phyloP scores from a whole-genome alignment of 768 basidiomycete species.

The Pleurotus cornucopiae region DNA sequence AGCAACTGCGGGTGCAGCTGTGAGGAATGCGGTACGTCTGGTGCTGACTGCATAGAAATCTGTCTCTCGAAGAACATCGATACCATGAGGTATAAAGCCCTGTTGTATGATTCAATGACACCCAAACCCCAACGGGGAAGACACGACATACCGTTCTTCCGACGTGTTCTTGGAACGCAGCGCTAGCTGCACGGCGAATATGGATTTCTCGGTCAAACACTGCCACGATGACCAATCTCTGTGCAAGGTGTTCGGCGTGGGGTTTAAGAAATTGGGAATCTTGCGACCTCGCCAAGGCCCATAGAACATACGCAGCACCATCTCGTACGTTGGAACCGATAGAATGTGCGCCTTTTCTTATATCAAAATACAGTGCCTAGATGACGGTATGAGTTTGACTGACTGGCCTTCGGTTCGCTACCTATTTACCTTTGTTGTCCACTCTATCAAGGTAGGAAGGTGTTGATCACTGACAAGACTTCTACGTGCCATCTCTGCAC shows the following conservation, averaged over 20 bases:
- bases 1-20: constrained; percentile 83
- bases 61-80: constrained; percentile 85
- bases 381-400: neutral
- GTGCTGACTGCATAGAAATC: constrained; percentile 95
- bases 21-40: constrained; percentile 77
- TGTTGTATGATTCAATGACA: constrained; percentile 25
- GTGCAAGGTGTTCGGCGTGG: constrained; percentile 63
- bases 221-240: constrained; percentile 70
- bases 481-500: constrained; percentile 88
- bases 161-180: constrained; percentile 96
- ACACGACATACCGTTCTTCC: constrained; percentile 73
- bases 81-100: constrained; percentile 91
- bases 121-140: neutral
- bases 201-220: constrained; percentile 92
- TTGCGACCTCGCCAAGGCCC: constrained; percentile 87
- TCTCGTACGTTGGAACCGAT: constrained; percentile 94
- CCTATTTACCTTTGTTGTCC: constrained; percentile 69
- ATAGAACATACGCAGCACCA: constrained; percentile 89
- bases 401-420: neutral
- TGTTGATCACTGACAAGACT: constrained; percentile 59
- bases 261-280: constrained; percentile 53
- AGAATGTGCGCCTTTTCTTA: constrained; percentile 88
- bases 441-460: constrained; percentile 63
- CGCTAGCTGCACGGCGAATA: constrained; percentile 92
- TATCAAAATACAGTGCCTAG: constrained; percentile 89